Base-by-base conservation (phyloP, 2,329 filamentous ascomycete species). In the Colletotrichum lupini region DNA sequence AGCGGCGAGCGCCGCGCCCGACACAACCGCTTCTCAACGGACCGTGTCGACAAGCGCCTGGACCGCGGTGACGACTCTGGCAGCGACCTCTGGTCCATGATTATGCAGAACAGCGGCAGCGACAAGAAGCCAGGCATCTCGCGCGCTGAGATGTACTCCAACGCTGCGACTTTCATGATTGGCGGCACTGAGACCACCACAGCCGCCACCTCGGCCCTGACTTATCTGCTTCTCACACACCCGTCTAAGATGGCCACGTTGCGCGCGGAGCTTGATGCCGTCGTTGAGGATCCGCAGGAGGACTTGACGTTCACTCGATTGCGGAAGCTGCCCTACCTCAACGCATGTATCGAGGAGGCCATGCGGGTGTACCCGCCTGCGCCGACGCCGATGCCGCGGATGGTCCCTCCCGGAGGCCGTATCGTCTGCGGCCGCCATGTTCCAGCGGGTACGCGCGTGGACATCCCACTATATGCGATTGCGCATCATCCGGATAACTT, bases 161-260 rank as follows among this genome's bases (percentile, higher is more conserved):
- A 75, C n/a, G 65, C 76, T 9, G 72, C 76, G 0, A 65, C 71
- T 0, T 62, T 82, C n/a, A 77, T 82, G 55, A 46, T 81, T 16
- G 86, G 83, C 1, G 86, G 86, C 0, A 82, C 80, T 9, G 85
- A 87, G 70, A 87, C 86, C 0, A 87, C 85, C 0, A 85, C 85
- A 0, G 85, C 85, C 1, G 77, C 82, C 5, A 77, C 87, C 4
- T 78, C 80, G 0, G 85, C 85, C 3, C 77, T 80, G 0, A 84
- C 82, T 0, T 87, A 82, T 66, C 78, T 84, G 1, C 78, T 89
- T 6, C 70, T 78, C 1, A 77, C 37, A 4, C 80, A 83, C 37
- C 82, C 81, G 0, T 63, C 77, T 0, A 75, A 73, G 5, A 74
- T 83, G n/a, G 59, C 77, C 22, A 82, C 75, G 52, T 56, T 86